Evolutionary conservation across 208 protist species (phyloP).

Genomic region (Trypanosoma vivax): DNA sequence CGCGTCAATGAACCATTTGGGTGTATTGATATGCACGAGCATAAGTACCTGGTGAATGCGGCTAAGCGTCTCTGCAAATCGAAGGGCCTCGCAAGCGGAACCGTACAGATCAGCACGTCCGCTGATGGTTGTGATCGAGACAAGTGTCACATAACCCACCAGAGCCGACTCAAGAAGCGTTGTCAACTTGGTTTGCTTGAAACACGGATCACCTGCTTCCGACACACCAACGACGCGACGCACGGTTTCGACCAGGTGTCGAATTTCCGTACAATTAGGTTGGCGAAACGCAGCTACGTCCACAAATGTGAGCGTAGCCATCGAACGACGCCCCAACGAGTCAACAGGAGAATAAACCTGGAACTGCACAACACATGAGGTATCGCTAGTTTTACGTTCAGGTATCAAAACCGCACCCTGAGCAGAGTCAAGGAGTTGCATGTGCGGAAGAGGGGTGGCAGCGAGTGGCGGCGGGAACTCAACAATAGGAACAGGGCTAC

Average conservation of each 20-base stretch:
- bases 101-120: constrained; percentile 62
- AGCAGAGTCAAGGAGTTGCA: constrained; percentile 59
- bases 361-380: constrained; percentile 78
- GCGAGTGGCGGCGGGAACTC: constrained; percentile 77
- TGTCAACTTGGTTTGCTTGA: constrained; percentile 65
- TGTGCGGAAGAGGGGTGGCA: constrained; percentile 52
- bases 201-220: constrained; percentile 45
- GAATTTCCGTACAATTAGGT: constrained; percentile 58
- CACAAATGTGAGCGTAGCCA: constrained; percentile 85
- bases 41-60: constrained; percentile 79
- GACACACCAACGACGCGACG: constrained; percentile 48
- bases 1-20: constrained; percentile 75
- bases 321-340: constrained; percentile 51
- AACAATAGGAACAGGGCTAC: constrained; percentile 47
- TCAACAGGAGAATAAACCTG: constrained; percentile 81
- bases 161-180: constrained; percentile 68
- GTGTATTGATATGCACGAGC: constrained; percentile 71
- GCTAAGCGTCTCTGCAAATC: constrained; percentile 46
- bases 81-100: constrained; percentile 49
- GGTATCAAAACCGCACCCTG: constrained; percentile 52
- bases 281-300: constrained; percentile 68
- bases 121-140: constrained; percentile 78
- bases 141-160: constrained; percentile 72
- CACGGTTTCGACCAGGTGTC: constrained; percentile 63
- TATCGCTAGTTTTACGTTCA: constrained; percentile 63